phyloP scores from a whole-genome alignment of 371 early-diverging fungal genomes.

The Zychaea mexicana region DNA sequence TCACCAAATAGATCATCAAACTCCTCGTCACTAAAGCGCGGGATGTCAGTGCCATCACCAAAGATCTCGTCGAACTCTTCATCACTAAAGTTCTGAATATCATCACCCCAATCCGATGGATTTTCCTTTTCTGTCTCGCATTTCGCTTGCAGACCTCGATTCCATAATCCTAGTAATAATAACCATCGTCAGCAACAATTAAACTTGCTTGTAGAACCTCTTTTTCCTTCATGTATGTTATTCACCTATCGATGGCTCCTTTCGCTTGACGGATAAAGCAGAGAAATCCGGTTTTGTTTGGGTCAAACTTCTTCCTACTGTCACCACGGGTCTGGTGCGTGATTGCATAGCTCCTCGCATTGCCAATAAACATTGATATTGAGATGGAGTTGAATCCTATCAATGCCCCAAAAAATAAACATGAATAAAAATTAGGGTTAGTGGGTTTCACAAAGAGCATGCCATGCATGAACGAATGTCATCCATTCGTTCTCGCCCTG shows the following conservation, averaged over 20 bases:
- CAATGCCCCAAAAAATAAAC: not conserved
- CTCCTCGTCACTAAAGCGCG: constrained; percentile 4
- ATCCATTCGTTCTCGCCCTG: too few relatives aligned
- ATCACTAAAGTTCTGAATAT: constrained; percentile 1
- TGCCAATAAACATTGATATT: not conserved
- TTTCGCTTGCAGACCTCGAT: not conserved
- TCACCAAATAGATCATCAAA: constrained; percentile 38
- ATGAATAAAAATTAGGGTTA: too few relatives aligned
- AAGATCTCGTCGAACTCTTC: constrained; percentile 24
- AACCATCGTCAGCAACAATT: not conserved
- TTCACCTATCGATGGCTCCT: not conserved
- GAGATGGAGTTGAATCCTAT: not conserved
- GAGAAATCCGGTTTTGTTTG: not conserved
- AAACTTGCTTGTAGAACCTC: not conserved
- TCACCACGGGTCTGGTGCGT: not conserved
- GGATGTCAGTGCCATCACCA: constrained; percentile 5
- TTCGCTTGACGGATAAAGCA: not conserved
- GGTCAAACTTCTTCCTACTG: not conserved
- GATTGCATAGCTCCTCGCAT: not conserved
- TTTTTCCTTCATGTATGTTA: not conserved
- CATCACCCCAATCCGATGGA: not conserved
- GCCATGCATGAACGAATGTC: not conserved
- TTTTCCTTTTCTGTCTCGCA: not conserved
- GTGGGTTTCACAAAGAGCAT: too few relatives aligned
- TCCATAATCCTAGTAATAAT: not conserved